Evolutionary conservation across 2,329 filamentous ascomycete species (phyloP), one percentile per base, ranked within the genome.

Genomic region (Camillea tinctor): DNA sequence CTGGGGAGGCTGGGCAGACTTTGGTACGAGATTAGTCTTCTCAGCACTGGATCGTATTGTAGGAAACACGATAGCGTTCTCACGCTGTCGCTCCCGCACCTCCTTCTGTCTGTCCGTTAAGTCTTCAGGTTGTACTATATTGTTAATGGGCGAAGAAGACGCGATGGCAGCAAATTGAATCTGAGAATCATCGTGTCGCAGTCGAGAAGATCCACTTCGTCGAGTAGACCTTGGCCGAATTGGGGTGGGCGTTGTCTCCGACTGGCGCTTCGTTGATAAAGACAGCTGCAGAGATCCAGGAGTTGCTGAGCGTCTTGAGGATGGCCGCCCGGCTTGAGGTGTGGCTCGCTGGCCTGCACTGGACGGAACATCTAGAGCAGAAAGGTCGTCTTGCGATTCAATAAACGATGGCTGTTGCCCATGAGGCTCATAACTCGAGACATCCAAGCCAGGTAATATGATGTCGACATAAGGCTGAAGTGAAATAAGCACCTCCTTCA

Each of bases 101-200:
- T 96, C 92, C 68, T 83, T 88, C 72, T 96, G 92, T 50, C 87
- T 84, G 40, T 93, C 90, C 0, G 92, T 96, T 54, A 96, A 77
- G 19, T 88, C 76, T 67, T 95, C 92, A 0, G 90, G 92, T 58
- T 91, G 88, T 2, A 81, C 70, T 0, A 73, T 75, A 15, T 77
- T 74, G 4, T 80, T 76, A 2, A 82, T 73, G 1, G 76, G 77
- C 0, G 81, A 79, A 0, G 88, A 85, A 13, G 87, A 85, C 26
- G 84, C 82, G 52, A 94, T 88, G 0, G 86, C 77, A 2, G 88
- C 85, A 69, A 95, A 95, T 50, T 91, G 83, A 23, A 96, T 83
- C 69, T 96, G 92, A 0, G 92, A 96, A 73, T 96, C 84, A 63
- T 96, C 86, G 67, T 96, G 92, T 36, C 90, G 85, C 24, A 88